Conservation (phyloP, 2,329 filamentous ascomycete genomes). For the Metarhizium anisopliae region DNA sequence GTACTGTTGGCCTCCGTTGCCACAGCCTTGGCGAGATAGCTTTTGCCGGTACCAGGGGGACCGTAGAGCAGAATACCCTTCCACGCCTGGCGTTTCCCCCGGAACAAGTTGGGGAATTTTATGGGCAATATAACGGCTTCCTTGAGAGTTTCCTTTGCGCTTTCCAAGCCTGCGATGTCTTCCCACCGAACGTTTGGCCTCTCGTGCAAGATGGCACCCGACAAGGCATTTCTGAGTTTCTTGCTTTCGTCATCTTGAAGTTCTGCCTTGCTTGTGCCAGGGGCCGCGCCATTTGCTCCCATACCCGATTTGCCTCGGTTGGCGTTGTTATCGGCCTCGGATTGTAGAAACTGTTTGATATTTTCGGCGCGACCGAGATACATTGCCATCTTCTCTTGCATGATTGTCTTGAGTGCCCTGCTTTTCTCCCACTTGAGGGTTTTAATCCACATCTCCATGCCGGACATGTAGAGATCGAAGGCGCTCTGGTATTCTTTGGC, state of each 20-base stretch:
- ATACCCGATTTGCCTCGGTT: slow-evolving; percentile 50
- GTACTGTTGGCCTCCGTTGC: slow-evolving; percentile 98
- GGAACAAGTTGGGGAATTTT: slow-evolving; percentile 95
- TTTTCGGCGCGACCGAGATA: slow-evolving; percentile 99
- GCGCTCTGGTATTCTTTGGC: slow-evolving; percentile 95
- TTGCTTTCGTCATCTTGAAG: slow-evolving; percentile 85
- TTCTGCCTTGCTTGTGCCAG: slow-evolving; percentile 50
- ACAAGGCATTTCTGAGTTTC: slow-evolving; percentile 84
- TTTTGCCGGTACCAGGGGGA: slow-evolving; percentile 94
- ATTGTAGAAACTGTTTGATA: slow-evolving; percentile 82
- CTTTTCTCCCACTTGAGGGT: slow-evolving; percentile 99
- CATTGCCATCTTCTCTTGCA: slow-evolving; percentile 85
- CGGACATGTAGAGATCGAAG: slow-evolving; percentile 90
- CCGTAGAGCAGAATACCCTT: slow-evolving; percentile 96
- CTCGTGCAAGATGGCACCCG: slow-evolving; percentile 87
- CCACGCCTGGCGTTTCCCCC: slow-evolving; percentile 94
- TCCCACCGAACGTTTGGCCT: slow-evolving; percentile 97
- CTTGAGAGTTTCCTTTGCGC: slow-evolving; percentile 92
- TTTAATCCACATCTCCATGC: slow-evolving; percentile 96
- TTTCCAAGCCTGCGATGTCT: slow-evolving; percentile 90
- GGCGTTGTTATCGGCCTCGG: slow-evolving; percentile 64
- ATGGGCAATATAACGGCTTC: slow-evolving; percentile 97
- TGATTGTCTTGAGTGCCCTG: slow-evolving; percentile 92
- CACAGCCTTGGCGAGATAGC: slow-evolving; percentile 93
- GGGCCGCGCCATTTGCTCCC: slow-evolving; percentile 62